A percentile compares a stretch with the other conserved stretches of the same genome.
These are phyloP conservation scores for Brassica balearica DNA, from an alignment of 441 rosid genomes.

Conservation along the genomic window DNA sequence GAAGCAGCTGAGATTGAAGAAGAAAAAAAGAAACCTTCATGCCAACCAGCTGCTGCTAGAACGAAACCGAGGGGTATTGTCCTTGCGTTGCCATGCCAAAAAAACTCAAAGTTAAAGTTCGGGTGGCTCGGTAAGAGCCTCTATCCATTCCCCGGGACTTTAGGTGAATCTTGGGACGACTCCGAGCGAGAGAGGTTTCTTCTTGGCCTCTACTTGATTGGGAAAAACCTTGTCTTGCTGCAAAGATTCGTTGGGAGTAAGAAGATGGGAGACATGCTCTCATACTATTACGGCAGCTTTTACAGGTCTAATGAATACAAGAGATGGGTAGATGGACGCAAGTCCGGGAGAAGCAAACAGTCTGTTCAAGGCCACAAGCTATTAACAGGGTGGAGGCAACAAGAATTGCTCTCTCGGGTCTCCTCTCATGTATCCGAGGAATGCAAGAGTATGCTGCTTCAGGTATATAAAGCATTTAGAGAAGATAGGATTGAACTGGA, in stretches of 20 bases:
- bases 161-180: conserved; percentile 58
- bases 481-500: conserved; percentile 68
- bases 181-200: conserved; percentile 63
- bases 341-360: conserved; percentile 51
- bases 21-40: neutral
- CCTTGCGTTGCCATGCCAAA: conserved; percentile 43
- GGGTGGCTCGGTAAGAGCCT: conserved; percentile 45
- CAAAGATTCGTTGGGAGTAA: conserved; percentile 66
- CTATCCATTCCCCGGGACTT: conserved; percentile 62
- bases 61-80: conserved; percentile 44
- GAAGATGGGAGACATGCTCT: conserved; percentile 65
- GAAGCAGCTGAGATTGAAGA: conserved; percentile 44
- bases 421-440: conserved; percentile 59
- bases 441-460: conserved; percentile 52
- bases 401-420: conserved; percentile 71
- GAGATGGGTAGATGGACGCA: conserved; percentile 80
- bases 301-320: conserved; percentile 59
- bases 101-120: conserved; percentile 43
- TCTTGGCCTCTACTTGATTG: conserved; percentile 80
- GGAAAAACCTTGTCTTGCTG: conserved; percentile 67
- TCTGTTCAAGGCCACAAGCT: conserved; percentile 67
- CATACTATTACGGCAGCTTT: conserved; percentile 81
- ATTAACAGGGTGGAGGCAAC: conserved; percentile 79
- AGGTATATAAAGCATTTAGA: conserved; percentile 66
- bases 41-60: conserved; percentile 11